A percentile compares a stretch with the other conserved stretches of the same genome.
Conservation (phyloP, 148 eudicot genomes). For the Rhododendron griersonianum region DNA sequence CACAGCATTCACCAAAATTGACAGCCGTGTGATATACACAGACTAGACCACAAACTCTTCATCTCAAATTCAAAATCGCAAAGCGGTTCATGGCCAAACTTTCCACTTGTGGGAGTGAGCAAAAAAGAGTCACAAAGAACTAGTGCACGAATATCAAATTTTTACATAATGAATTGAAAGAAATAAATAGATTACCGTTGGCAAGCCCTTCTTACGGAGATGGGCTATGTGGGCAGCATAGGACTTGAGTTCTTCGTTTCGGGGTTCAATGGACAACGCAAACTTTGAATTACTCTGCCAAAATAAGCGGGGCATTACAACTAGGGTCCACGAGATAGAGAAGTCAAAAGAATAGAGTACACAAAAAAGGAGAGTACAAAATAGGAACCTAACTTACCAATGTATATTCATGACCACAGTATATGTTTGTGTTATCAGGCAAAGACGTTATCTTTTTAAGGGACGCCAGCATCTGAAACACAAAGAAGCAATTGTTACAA, state of each 20-base stretch:
- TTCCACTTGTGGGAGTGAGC: background rate
- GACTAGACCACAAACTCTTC: background rate
- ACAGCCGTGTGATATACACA: background rate
- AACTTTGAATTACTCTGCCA: conserved; percentile 89
- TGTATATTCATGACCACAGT: conserved; percentile 93
- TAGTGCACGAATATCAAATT: background rate
- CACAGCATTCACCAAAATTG: background rate
- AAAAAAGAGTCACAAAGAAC: background rate
- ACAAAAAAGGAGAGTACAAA: background rate
- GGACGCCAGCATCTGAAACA: conserved; percentile 69
- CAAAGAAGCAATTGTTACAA: background rate
- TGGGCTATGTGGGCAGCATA: conserved; percentile 63
- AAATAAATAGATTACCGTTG: conserved; percentile 54
- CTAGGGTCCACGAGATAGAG: background rate
- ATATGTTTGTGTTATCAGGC: conserved; percentile 77
- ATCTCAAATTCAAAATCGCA: background rate
- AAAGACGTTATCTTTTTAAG: conserved; percentile 58
- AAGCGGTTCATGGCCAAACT: background rate
- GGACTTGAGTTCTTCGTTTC: conserved; percentile 57
- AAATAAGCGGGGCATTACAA: conserved; percentile 8
- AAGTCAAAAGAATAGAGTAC: background rate
- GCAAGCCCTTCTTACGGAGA: conserved; percentile 68
- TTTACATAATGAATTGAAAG: background rate
- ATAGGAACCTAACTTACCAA: conserved; percentile 40
- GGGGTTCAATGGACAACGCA: conserved; percentile 82